A percentile compares a stretch with the other conserved stretches of the same genome.
Conservation (phyloP, 176 grass and related monocot species). For the Eragrostis curvula region DNA sequence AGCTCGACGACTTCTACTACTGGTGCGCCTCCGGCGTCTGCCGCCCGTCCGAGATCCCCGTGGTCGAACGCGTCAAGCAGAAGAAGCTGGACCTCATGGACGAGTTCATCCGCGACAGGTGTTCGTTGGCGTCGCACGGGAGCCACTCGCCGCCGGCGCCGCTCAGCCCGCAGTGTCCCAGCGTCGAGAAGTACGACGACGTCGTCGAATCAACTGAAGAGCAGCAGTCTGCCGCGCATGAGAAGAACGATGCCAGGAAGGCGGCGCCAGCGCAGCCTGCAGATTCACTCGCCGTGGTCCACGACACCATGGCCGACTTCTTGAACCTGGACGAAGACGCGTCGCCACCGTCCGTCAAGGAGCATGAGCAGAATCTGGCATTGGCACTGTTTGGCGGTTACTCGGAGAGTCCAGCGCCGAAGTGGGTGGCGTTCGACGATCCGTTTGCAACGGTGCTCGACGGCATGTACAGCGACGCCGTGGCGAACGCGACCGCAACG, state of each 20-base stretch:
- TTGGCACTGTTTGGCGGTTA: conserved; percentile 45
- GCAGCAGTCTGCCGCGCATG: not conserved
- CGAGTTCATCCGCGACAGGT: conserved; percentile 72
- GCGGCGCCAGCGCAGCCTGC: not conserved
- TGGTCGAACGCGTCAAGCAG: conserved; percentile 57
- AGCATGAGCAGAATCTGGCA: conserved; percentile 48
- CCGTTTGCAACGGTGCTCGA: conserved; percentile 37
- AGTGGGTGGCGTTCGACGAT: conserved; percentile 65
- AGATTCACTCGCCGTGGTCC: not conserved
- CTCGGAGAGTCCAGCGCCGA: not conserved
- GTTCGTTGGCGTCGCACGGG: not conserved
- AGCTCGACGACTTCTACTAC: conserved; percentile 65
- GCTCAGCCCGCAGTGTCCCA: not conserved
- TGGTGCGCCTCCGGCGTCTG: conserved; percentile 59
- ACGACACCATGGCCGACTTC: conserved; percentile 44
- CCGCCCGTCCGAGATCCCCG: conserved; percentile 58
- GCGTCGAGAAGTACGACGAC: conserved; percentile 17
- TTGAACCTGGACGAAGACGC: conserved; percentile 56
- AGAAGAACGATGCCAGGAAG: conserved; percentile 7
- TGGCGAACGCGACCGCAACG: not conserved
- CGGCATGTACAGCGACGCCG: conserved; percentile 41
- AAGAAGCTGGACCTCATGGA: conserved; percentile 82
- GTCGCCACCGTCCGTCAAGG: conserved; percentile 27
- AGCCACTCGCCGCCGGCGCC: not conserved
- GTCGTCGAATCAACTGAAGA: conserved; percentile 5